Conservation (phyloP, 257 asterid genomes). For the Thymus mandschuricus region DNA sequence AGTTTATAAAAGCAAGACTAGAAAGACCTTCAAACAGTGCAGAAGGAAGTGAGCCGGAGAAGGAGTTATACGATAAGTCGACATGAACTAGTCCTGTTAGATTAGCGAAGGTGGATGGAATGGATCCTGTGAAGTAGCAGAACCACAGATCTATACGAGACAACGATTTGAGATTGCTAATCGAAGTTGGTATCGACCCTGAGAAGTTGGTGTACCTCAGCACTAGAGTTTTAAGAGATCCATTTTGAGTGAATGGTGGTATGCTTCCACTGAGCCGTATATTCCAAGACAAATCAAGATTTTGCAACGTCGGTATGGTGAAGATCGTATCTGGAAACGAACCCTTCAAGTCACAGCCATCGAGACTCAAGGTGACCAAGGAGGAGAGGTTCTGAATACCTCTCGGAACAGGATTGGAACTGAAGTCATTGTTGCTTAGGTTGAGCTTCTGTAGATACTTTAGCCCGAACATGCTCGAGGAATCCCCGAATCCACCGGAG, state of each 20-base stretch:
- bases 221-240: not conserved
- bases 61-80: conserved; percentile 39
- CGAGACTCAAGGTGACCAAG: not conserved
- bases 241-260: not conserved
- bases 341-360: not conserved
- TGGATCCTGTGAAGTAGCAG: conserved; percentile 50
- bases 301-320: not conserved
- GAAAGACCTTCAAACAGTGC: conserved; percentile 42
- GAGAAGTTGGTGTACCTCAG: conserved; percentile 38
- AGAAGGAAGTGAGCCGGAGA: conserved; percentile 42
- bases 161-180: conserved; percentile 37
- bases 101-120: conserved; percentile 44
- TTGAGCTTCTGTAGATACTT: not conserved
- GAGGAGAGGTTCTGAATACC: not conserved
- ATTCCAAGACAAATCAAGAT: not conserved
- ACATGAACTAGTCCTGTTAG: conserved; percentile 33
- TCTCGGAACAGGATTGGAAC: not conserved
- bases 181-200: conserved; percentile 45
- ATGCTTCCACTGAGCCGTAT: not conserved
- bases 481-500: too few relatives aligned
- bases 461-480: not conserved
- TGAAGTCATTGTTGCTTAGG: not conserved
- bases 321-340: not conserved
- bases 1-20: conserved; percentile 32
- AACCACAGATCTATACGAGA: conserved; percentile 33